Evolutionary conservation across 805 yeast genomes (phyloP).

Genomic region (Candida patagonica): DNA sequence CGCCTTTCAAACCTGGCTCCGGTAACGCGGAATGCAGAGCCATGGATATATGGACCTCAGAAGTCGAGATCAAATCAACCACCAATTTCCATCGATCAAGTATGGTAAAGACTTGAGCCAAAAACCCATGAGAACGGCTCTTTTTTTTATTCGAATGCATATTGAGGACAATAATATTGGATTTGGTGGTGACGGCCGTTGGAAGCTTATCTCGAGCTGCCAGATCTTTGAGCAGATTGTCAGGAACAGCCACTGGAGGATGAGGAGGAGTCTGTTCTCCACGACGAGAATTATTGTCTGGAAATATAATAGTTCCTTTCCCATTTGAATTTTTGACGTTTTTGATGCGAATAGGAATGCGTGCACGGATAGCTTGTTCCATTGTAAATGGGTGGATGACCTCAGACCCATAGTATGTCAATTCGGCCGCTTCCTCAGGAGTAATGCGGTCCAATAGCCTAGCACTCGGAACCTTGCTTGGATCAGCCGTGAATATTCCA

Average conservation of each 20-base stretch:
- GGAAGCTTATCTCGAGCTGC: slow-evolving; percentile 37
- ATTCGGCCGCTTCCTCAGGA: slow-evolving; percentile 97
- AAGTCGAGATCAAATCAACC: slow-evolving; percentile 92
- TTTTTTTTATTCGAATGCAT: slow-evolving; percentile 83
- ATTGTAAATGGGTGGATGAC: slow-evolving; percentile 97
- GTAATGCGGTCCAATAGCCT: slow-evolving; percentile 79
- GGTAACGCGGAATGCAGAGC: slow-evolving; percentile 66
- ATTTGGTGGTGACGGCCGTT: slow-evolving; percentile 96
- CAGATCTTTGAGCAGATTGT: slow-evolving; percentile 25
- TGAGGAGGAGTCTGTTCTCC: slow-evolving; percentile 93
- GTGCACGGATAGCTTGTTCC: slow-evolving; percentile 97
- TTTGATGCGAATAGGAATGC: slow-evolving; percentile 92
- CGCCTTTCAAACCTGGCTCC: slow-evolving; percentile 59
- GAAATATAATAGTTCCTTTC: slow-evolving; percentile 86
- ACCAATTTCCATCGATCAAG: slow-evolving; percentile 77
- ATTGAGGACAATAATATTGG: slow-evolving; percentile 82
- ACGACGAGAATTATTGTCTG: slow-evolving; percentile 74
- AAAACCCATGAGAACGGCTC: slow-evolving; percentile 86
- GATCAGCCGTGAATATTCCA: slow-evolving; percentile 98
- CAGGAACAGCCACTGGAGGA: slow-evolving; percentile 68
- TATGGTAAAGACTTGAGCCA: slow-evolving; percentile 81
- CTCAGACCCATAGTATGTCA: slow-evolving; percentile 95
- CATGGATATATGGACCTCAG: slow-evolving; percentile 98
- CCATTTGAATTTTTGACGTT: slow-evolving; percentile 94
- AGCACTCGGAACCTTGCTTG: slow-evolving; percentile 88